phyloP scores from a whole-genome alignment of 2,329 filamentous ascomycete genomes.

The Fusarium hainanense region DNA sequence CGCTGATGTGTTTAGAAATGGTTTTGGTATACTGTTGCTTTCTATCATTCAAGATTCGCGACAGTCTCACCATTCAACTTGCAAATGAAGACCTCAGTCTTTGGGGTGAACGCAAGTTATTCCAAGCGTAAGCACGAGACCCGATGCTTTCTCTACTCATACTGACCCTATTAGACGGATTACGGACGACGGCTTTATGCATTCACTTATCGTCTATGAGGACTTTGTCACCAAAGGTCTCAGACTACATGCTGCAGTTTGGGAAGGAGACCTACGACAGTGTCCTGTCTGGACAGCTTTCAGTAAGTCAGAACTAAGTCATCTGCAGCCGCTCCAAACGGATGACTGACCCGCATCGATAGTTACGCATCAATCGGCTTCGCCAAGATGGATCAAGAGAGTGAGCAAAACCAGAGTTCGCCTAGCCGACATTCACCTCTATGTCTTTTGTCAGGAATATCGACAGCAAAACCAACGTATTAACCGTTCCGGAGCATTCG shows the following conservation, averaged over 20 bases:
- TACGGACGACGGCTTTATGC: conserved; percentile 64
- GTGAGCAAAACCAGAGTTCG: conserved; percentile 60
- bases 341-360: conserved; percentile 4
- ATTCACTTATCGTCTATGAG: conserved; percentile 65
- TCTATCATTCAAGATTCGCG: conserved; percentile 65
- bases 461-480: conserved; percentile 63
- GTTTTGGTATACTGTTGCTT: conserved; percentile 70
- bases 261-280: conserved; percentile 63
- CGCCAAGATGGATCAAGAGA: conserved; percentile 63
- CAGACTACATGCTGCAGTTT: conserved; percentile 67
- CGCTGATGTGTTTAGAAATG: conserved; percentile 58
- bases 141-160: neutral
- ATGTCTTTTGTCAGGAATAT: conserved; percentile 69
- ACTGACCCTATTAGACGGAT: conserved; percentile 60
- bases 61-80: conserved; percentile 57
- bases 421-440: conserved; percentile 66
- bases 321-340: neutral
- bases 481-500: conserved; percentile 60
- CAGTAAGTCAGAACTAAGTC: conserved; percentile 53
- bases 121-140: conserved; percentile 63
- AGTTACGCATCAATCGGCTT: conserved; percentile 66
- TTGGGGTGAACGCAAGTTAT: conserved; percentile 61
- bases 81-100: conserved; percentile 60
- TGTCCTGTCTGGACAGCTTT: conserved; percentile 75
- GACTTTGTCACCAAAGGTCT: conserved; percentile 61